Conservation (phyloP, 2,329 filamentous ascomycete genomes). For the Ophiocordyceps camponoti-rufipedis region DNA sequence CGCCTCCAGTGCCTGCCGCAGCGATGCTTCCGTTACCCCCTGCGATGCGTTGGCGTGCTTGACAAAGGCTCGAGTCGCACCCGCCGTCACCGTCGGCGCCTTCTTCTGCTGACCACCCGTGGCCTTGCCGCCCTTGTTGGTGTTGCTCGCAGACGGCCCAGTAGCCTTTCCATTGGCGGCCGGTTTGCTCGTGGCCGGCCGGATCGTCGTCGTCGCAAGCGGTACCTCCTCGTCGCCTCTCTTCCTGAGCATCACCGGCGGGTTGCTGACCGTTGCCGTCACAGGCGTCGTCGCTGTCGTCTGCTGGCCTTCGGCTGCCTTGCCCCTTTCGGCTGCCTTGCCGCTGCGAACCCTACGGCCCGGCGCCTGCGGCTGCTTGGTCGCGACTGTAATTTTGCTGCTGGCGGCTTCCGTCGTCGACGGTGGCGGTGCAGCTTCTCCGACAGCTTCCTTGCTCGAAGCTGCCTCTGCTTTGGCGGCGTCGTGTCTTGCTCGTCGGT, state of each 20-base stretch:
- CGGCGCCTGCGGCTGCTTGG: slow-evolving; percentile 6
- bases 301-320: slow-evolving; percentile 13
- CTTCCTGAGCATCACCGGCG: slow-evolving; percentile 24
- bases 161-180: slow-evolving; percentile 5
- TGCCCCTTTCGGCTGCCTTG: slow-evolving; percentile 21
- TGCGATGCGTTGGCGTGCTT: slow-evolving; percentile 80
- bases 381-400: background rate
- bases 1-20: slow-evolving; percentile 53
- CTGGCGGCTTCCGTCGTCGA: slow-evolving; percentile 4
- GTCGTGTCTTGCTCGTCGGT: slow-evolving; percentile 40
- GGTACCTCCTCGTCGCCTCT: slow-evolving; percentile 14
- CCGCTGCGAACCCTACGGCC: slow-evolving; percentile 15
- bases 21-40: slow-evolving; percentile 67
- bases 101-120: slow-evolving; percentile 17
- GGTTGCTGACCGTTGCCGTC: slow-evolving; percentile 8
- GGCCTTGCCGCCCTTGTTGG: slow-evolving; percentile 9
- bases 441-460: slow-evolving; percentile 14
- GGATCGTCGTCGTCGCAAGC: slow-evolving; percentile 5
- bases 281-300: slow-evolving; percentile 2
- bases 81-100: slow-evolving; percentile 11
- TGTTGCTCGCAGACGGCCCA: slow-evolving; percentile 4
- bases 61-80: slow-evolving; percentile 51
- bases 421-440: slow-evolving; percentile 6
- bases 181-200: slow-evolving; percentile 2
- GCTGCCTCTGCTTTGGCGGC: slow-evolving; percentile 35